Conservation (phyloP, 768 basidiomycete species). For the Leccinum incarnatum region DNA sequence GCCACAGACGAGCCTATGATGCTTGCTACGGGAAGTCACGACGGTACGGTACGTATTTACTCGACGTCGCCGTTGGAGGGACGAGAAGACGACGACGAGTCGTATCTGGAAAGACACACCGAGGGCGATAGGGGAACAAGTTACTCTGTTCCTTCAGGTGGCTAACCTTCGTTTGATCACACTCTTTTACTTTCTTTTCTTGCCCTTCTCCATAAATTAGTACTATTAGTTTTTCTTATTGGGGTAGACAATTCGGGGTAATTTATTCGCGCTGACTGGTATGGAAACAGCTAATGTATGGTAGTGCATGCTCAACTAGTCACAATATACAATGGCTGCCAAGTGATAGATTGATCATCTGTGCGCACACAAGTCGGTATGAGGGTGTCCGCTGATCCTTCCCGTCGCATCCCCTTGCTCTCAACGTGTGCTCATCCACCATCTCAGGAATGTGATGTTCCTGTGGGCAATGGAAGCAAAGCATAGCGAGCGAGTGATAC, state of each 20-base stretch:
- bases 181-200: conserved; percentile 5
- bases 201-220: not conserved
- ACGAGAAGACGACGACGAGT: conserved; percentile 24
- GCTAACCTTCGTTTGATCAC: conserved; percentile 13
- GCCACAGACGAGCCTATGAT: conserved; percentile 47
- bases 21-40: conserved; percentile 75
- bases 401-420: conserved; percentile 1
- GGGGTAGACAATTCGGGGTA: conserved; percentile 11
- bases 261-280: conserved; percentile 26
- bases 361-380: conserved; percentile 1
- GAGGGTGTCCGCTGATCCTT: not conserved
- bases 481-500: conserved; percentile 15
- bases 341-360: conserved; percentile 11
- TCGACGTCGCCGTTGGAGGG: conserved; percentile 40
- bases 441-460: conserved; percentile 12
- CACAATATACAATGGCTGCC: conserved; percentile 19
- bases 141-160: conserved; percentile 29
- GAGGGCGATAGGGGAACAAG: conserved; percentile 25
- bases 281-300: conserved; percentile 28
- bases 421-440: conserved; percentile 20
- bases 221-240: conserved; percentile 16
- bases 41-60: conserved; percentile 75
- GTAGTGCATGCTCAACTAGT: conserved; percentile 17
- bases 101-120: conserved; percentile 22
- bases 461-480: conserved; percentile 26